These are phyloP conservation scores for Aspergillus aculeatinus DNA, from an alignment of 2,329 filamentous ascomycete species.

Conservation along the genomic window DNA sequence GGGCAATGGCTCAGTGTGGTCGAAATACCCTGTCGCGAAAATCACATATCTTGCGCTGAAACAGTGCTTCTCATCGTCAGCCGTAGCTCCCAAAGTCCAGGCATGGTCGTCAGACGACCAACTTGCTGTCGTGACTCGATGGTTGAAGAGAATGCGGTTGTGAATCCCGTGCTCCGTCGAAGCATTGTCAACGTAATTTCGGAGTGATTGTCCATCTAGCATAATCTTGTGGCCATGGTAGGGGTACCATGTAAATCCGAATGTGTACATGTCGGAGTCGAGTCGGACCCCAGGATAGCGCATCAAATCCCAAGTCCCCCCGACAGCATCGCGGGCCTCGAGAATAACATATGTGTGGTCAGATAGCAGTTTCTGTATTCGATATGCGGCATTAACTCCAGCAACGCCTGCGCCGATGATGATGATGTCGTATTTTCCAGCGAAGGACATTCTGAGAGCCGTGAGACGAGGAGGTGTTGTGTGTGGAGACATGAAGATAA, in stretches of 20 bases:
- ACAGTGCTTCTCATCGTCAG: slow-evolving; percentile 23
- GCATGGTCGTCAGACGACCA: slow-evolving; percentile 46
- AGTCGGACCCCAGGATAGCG: slow-evolving; percentile 68
- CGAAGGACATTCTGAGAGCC: no score
- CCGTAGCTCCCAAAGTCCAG: slow-evolving; percentile 51
- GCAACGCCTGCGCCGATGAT: slow-evolving; percentile 68
- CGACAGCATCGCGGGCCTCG: slow-evolving; percentile 61
- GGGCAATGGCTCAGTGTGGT: slow-evolving; percentile 62
- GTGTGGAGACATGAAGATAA: no score
- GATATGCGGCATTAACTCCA: slow-evolving; percentile 68
- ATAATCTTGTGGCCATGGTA: slow-evolving; percentile 54
- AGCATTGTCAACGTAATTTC: slow-evolving; percentile 51
- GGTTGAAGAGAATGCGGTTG: slow-evolving; percentile 51
- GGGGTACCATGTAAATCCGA: slow-evolving; percentile 61
- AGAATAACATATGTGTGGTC: slow-evolving; percentile 59
- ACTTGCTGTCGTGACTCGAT: slow-evolving; percentile 40
- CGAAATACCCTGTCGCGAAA: slow-evolving; percentile 67
- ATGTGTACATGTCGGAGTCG: slow-evolving; percentile 58
- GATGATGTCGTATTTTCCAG: slow-evolving; percentile 37
- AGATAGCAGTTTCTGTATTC: slow-evolving; percentile 56
- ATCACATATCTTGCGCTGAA: slow-evolving; percentile 48
- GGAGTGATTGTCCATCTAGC: no score
- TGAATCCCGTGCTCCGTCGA: slow-evolving; percentile 51
- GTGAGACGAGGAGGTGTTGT: no score
- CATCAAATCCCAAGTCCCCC: slow-evolving; percentile 74